Evolutionary conservation across 345 rosid genomes (phyloP).

Genomic region (Carallia pectinifolia): DNA sequence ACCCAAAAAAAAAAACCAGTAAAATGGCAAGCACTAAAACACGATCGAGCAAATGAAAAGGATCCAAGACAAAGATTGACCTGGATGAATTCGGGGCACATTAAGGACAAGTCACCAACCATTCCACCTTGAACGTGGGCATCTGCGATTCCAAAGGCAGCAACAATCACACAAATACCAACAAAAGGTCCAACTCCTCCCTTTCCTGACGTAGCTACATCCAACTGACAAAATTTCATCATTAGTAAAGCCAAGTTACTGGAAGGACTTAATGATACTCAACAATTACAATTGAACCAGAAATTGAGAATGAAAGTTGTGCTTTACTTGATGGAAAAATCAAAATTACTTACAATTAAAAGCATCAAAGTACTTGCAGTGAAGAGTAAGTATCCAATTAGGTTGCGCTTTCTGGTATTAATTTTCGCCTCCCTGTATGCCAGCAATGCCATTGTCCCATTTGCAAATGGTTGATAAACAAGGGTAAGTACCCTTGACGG

Average conservation of each 20-base stretch:
- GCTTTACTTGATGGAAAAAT: background rate
- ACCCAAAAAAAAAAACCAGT: background rate
- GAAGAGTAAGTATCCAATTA: conserved; percentile 65
- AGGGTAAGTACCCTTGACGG: conserved; percentile 86
- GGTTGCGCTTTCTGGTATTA: conserved; percentile 61
- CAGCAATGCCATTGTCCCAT: conserved; percentile 56
- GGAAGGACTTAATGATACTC: background rate
- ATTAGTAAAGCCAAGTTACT: background rate
- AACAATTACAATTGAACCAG: background rate
- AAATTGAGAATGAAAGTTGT: background rate
- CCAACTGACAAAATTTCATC: conserved; percentile 45
- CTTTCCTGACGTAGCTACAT: conserved; percentile 62
- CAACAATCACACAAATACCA: conserved; percentile 57
- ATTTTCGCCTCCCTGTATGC: conserved; percentile 68
- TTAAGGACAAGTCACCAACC: conserved; percentile 84
- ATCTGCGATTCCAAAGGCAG: conserved; percentile 70
- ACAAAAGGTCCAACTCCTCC: conserved; percentile 69
- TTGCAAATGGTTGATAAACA: conserved; percentile 76
- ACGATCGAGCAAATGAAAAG: background rate
- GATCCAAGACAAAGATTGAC: conserved; percentile 22
- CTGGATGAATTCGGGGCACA: conserved; percentile 86
- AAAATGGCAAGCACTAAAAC: background rate
- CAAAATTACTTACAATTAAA: conserved; percentile 53
- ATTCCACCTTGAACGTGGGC: conserved; percentile 90
- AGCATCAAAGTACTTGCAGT: conserved; percentile 59